phyloP scores from a whole-genome alignment of 2,329 filamentous ascomycete genomes.

The Fusarium staphyleae region DNA sequence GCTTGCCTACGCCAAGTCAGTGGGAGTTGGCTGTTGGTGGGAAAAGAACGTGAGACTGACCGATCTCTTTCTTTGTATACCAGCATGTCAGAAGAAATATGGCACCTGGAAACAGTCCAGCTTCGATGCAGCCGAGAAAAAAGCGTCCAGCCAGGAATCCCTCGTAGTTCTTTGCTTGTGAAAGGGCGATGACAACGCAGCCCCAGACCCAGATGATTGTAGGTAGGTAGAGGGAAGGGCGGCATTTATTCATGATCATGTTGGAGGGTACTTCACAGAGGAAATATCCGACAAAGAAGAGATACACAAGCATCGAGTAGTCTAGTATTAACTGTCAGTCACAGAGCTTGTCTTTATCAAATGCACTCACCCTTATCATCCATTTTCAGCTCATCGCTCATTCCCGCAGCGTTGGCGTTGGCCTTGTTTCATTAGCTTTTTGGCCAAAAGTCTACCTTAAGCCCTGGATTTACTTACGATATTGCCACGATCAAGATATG shows the following conservation, averaged over 20 bases:
- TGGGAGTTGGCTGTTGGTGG: background rate
- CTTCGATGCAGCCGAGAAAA: constrained; percentile 67
- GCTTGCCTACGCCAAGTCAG: constrained; percentile 6
- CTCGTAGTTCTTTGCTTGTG: constrained; percentile 7
- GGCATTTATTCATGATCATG: constrained; percentile 18
- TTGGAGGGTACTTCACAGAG: constrained; percentile 23
- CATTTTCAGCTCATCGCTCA: constrained; percentile 21
- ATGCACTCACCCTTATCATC: constrained; percentile 9
- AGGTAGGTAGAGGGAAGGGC: constrained; percentile 22
- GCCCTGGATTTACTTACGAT: constrained; percentile 42
- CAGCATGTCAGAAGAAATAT: constrained; percentile 23
- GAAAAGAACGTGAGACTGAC: constrained; percentile 2
- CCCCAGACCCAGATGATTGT: constrained; percentile 20
- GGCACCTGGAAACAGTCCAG: constrained; percentile 67
- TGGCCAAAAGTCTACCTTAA: too few relatives aligned
- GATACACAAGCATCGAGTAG: constrained; percentile 23
- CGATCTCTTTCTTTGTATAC: constrained; percentile 28
- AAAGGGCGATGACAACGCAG: constrained; percentile 21
- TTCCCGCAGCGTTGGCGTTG: constrained; percentile 24
- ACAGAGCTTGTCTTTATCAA: too few relatives aligned
- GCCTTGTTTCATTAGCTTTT: too few relatives aligned
- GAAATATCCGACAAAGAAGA: constrained; percentile 26
- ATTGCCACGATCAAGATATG: constrained; percentile 42
- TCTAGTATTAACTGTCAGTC: background rate
- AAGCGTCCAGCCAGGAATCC: constrained; percentile 52